Evolutionary conservation across 2,329 filamentous ascomycete species (phyloP), one percentile per base, ranked within the genome.

Genomic region (Nectriaceae sp.): DNA sequence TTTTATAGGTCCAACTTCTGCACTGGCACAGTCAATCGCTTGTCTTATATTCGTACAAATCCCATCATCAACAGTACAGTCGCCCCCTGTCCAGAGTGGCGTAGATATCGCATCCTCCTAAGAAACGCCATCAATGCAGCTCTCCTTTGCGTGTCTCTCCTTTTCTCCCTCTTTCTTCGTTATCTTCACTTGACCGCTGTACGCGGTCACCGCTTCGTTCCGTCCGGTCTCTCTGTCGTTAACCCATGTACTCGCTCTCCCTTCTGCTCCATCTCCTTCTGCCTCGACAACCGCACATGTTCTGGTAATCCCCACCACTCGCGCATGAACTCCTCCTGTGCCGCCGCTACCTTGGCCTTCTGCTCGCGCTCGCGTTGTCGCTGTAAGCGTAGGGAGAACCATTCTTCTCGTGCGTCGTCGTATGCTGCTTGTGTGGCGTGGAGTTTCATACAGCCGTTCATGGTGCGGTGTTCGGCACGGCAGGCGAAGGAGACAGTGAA

Each of bases 381-480:
- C 72, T 90, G 83, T 60, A 89, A 77, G 43, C 89, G 80, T 55
- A 82, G 79, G 43, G 84, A 83, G 69, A 97, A 97, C 94, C 94
- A 99, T 67, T 97, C 91, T 70, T 91, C 89, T 44, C 94, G 79
- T 55, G 94, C 94, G 20, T 84, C 85, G 73, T 99, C 94, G 70
- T 95, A 82, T 68, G 95, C 90, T 46, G 81, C 84, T 55, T 85
- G 88, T 55, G 89, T 95, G 46, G 93, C 92, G 73, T 95, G 88
- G 47, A 79, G 71, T 59, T 92, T 79, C 91, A 99, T 97, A 75
- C 94, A 99, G 53, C 76, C 79, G 74, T 99, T 99, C 94, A 99
- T 99, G 29, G 80, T 78, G 54, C 87, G 84, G 63, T 91, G 88
- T 65, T 92, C 80, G 41, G 79, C 73, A 45, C 90, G 87, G 75